Evolutionary conservation across 805 yeast genomes (phyloP).

Genomic region (Metschnikowia corniflorae): DNA sequence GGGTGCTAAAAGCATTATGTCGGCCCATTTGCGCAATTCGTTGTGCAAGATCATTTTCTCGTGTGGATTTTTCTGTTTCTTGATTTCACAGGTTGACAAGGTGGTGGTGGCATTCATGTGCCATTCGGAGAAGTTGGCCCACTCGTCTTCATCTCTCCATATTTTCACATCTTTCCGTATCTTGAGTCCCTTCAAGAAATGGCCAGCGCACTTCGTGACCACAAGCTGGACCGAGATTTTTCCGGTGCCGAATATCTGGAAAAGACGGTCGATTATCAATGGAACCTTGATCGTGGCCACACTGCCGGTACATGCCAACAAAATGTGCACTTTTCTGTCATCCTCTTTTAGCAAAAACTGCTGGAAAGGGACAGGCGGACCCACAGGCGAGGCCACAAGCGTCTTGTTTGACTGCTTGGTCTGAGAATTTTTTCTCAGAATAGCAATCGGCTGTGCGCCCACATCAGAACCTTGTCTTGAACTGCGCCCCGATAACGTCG

Average conservation of each 20-base stretch:
- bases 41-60: slow-evolving; percentile 39
- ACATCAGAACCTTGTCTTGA: slow-evolving; percentile 17
- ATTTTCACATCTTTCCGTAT: slow-evolving; percentile 67
- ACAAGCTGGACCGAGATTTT: slow-evolving; percentile 81
- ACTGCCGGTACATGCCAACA: slow-evolving; percentile 92
- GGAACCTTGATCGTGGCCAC: slow-evolving; percentile 96
- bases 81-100: slow-evolving; percentile 18
- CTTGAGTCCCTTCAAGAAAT: slow-evolving; percentile 55
- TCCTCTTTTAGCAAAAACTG: slow-evolving; percentile 65
- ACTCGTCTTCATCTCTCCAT: slow-evolving; percentile 94
- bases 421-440: slow-evolving; percentile 16
- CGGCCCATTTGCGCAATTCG: slow-evolving; percentile 47
- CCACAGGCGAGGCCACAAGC: slow-evolving; percentile 49
- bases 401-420: slow-evolving; percentile 45
- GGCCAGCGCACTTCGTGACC: slow-evolving; percentile 81
- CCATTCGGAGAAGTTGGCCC: slow-evolving; percentile 50
- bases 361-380: slow-evolving; percentile 71
- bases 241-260: slow-evolving; percentile 66
- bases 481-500: slow-evolving; percentile 9
- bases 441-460: slow-evolving; percentile 12
- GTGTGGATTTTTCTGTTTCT: slow-evolving; percentile 13
- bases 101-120: slow-evolving; percentile 19
- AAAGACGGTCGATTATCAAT: slow-evolving; percentile 78
- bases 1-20: slow-evolving; percentile 44
- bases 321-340: slow-evolving; percentile 81